These are phyloP conservation scores for Ogataea angusta DNA, from an alignment of 805 yeast genomes.

Conservation along the genomic window DNA sequence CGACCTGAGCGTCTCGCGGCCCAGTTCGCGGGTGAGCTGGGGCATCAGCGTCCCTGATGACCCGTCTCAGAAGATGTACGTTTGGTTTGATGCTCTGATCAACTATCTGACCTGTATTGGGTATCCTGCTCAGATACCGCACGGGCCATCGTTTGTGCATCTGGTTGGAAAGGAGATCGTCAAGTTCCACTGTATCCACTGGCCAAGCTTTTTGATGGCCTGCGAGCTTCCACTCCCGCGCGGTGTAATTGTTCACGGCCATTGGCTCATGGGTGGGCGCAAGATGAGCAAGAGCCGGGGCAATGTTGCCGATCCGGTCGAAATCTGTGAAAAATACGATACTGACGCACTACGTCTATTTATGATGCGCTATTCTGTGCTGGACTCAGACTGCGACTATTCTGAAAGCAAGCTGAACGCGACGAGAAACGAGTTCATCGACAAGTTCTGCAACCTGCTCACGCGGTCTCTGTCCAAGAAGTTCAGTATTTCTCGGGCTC, in stretches of 20 bases:
- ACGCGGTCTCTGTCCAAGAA: constrained; percentile 70
- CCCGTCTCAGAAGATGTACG: constrained; percentile 75
- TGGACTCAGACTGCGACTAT: constrained; percentile 79
- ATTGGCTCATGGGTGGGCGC: constrained; percentile 85
- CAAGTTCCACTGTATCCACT: constrained; percentile 84
- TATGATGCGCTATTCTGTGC: constrained; percentile 68
- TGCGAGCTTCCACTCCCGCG: constrained; percentile 69
- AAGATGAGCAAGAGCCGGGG: constrained; percentile 95
- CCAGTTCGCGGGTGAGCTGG: constrained; percentile 75
- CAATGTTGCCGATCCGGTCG: constrained; percentile 89
- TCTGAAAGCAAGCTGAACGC: constrained; percentile 51
- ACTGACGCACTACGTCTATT: constrained; percentile 73
- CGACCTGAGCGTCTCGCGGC: constrained; percentile 88
- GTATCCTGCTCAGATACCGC: constrained; percentile 39
- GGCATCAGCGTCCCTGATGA: constrained; percentile 88
- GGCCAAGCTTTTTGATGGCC: constrained; percentile 92
- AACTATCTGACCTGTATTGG: constrained; percentile 76
- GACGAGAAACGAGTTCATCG: constrained; percentile 64
- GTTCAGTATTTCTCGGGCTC: constrained; percentile 54
- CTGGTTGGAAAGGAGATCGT: constrained; percentile 89
- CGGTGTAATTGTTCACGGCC: constrained; percentile 84
- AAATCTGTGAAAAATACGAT: constrained; percentile 60
- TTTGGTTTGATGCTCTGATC: constrained; percentile 93
- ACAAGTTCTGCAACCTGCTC: constrained; percentile 78
- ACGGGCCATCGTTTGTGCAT: constrained; percentile 47